Conservation (phyloP, 1,139 yeast genomes). For the Protomyces gravidus region DNA sequence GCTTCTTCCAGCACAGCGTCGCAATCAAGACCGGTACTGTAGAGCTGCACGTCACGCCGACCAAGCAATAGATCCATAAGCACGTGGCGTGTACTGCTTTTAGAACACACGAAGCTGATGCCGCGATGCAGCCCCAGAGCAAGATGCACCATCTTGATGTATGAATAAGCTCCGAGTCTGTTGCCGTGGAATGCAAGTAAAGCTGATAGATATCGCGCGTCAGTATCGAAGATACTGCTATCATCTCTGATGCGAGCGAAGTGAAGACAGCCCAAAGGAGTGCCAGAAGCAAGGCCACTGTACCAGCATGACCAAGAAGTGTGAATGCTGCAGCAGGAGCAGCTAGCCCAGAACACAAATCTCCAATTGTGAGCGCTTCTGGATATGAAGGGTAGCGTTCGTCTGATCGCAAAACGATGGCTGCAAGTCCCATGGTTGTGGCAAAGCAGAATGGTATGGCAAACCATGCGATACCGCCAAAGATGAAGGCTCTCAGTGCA, state of each 20-base stretch:
- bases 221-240: conserved; percentile 49
- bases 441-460: conserved; percentile 45
- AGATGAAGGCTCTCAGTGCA: conserved; percentile 43
- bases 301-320: conserved; percentile 48
- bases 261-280: conserved; percentile 52
- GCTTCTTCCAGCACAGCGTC: conserved; percentile 45
- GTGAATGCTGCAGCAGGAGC: conserved; percentile 47
- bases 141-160: conserved; percentile 35
- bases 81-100: conserved; percentile 41
- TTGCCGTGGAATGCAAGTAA: conserved; percentile 47
- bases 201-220: conserved; percentile 50
- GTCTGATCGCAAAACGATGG: conserved; percentile 41
- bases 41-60: conserved; percentile 38
- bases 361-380: conserved; percentile 36
- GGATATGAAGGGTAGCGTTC: conserved; percentile 43
- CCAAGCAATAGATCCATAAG: conserved; percentile 41
- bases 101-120: conserved; percentile 34
- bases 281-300: conserved; percentile 46
- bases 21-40: conserved; percentile 39
- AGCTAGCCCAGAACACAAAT: conserved; percentile 45
- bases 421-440: conserved; percentile 44
- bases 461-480: conserved; percentile 48
- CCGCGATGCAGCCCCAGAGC: conserved; percentile 21
- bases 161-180: conserved; percentile 44
- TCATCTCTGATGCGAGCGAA: conserved; percentile 49